Evolutionary conservation across 139 green algal genomes (phyloP), one percentile per base, ranked within the genome.

Genomic region (Micromonas commoda): DNA sequence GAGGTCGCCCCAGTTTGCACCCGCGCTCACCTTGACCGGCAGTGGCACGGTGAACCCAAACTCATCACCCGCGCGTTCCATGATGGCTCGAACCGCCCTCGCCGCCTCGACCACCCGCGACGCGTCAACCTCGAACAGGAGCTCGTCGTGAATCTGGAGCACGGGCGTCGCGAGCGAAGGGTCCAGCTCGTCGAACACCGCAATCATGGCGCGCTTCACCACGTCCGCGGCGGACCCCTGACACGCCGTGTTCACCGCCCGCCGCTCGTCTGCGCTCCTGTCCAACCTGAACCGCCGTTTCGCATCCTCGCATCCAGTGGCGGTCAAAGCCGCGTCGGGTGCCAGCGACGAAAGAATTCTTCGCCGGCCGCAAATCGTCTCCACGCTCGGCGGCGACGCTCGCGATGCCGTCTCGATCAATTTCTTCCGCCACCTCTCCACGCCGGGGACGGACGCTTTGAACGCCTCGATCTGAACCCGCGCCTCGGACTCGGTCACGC

Each of bases 91-190:
- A 24, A 96, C 81, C 16, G 88, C 34, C 0, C 31, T 4, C 0
- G 81, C 85, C 37, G 85, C 83, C 9, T 74, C 37, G 20, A 81
- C 39, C 52, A 91, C 54, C 24, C 34, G 23, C 3, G 32, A 66
- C 13, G 39, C 53, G 2, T 81, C 45, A 65, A 94, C 87, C 80
- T 96, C 91, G 64, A 95, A 89, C 76, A 97, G 53, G 61, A 96
- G 82, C 84, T 97, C 92, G 69, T 97, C 92, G 65, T 97, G 92
- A n/a, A 97, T 84, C 85, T 96, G 87, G 31, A 69, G 29, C 23
- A 88, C 26, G 45, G 9, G 9, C 9, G 9, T 57, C 35, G 53
- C 16, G 37, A 33, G 38, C 68, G 34, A 37, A 20, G 37, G 24
- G 68, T 39, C 37, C 3, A 75, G 38, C 23, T 53, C 39, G 1